Percentiles rank a stretch among this genome's conserved stretches.
phyloP scores from a whole-genome alignment of 2,329 filamentous ascomycete genomes.

The Penicillium sp. region DNA sequence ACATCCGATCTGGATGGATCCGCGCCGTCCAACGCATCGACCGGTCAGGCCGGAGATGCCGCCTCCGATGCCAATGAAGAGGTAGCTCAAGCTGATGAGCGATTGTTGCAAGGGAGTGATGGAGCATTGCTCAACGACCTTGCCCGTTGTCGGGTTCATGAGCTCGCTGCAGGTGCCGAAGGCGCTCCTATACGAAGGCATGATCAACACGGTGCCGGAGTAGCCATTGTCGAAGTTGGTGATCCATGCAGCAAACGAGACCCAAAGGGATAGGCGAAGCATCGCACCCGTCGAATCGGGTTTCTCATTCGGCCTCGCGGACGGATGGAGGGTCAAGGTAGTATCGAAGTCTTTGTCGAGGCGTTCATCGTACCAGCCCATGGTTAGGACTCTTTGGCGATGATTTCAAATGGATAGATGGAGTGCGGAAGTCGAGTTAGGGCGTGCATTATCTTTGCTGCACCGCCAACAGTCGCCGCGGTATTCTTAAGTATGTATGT shows the following conservation, averaged over 20 bases:
- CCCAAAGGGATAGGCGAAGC: slow-evolving; percentile 23
- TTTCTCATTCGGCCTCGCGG: neutral
- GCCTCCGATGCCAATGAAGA: slow-evolving; percentile 29
- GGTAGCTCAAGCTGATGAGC: slow-evolving; percentile 26
- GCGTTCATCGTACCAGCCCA: slow-evolving; percentile 10
- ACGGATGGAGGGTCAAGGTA: neutral
- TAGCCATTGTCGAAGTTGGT: slow-evolving; percentile 28
- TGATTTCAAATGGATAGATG: neutral
- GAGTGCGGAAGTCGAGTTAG: no score
- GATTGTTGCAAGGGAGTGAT: slow-evolving; percentile 29
- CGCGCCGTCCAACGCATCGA: slow-evolving; percentile 21
- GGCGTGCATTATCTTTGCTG: no score
- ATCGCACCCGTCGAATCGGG: slow-evolving; percentile 17
- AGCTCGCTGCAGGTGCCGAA: slow-evolving; percentile 24
- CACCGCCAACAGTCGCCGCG: no score
- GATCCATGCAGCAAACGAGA: slow-evolving; percentile 24
- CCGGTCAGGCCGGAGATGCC: slow-evolving; percentile 20
- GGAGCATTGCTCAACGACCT: slow-evolving; percentile 15
- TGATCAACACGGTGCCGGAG: slow-evolving; percentile 24
- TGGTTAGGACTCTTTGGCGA: no score
- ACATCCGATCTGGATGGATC: slow-evolving; percentile 25
- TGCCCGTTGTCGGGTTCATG: slow-evolving; percentile 11
- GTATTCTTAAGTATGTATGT: no score
- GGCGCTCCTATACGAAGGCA: slow-evolving; percentile 24
- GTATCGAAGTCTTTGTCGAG: slow-evolving; percentile 2